A percentile compares a stretch with the other conserved stretches of the same genome.
phyloP scores from a whole-genome alignment of 73 alveolate genomes.

The Paramecium biaurelia region DNA sequence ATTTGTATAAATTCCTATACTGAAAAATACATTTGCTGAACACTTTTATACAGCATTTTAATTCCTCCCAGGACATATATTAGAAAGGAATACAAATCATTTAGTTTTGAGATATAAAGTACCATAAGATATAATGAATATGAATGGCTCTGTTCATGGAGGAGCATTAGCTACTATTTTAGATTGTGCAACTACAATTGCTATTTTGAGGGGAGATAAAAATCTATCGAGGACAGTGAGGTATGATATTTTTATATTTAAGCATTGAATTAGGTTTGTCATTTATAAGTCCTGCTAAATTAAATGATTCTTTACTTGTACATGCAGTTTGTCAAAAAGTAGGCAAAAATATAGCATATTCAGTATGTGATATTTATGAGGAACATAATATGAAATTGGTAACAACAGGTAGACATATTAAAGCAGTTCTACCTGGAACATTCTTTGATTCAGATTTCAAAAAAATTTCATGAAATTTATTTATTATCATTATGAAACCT shows the following conservation, averaged over 20 bases:
- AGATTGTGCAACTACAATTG: slow-evolving; percentile 66
- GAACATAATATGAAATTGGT: slow-evolving; percentile 8
- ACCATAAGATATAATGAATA: slow-evolving; percentile 22
- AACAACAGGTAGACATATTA: slow-evolving; percentile 44
- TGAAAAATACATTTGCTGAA: neutral
- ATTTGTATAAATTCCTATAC: neutral
- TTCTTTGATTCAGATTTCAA: slow-evolving; percentile 30
- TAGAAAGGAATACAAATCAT: slow-evolving; percentile 3
- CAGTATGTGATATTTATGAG: slow-evolving; percentile 16
- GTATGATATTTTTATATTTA: neutral
- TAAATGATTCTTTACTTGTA: neutral
- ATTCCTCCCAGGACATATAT: slow-evolving; percentile 11
- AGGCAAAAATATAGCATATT: slow-evolving; percentile 15
- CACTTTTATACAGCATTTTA: neutral
- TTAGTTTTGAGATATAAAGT: slow-evolving; percentile 56
- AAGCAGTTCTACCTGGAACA: slow-evolving; percentile 44
- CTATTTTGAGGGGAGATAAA: slow-evolving; percentile 65
- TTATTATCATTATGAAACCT: neutral
- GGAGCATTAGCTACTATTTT: slow-evolving; percentile 70
- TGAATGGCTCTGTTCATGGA: slow-evolving; percentile 67
- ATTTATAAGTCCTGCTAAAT: slow-evolving; percentile 46
- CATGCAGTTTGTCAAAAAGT: slow-evolving; percentile 45
- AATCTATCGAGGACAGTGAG: slow-evolving; percentile 48
- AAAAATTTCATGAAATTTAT: slow-evolving; percentile 37
- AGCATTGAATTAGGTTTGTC: slow-evolving; percentile 47